Conservation (phyloP, 805 yeast species). For the Ogataea sp. region DNA sequence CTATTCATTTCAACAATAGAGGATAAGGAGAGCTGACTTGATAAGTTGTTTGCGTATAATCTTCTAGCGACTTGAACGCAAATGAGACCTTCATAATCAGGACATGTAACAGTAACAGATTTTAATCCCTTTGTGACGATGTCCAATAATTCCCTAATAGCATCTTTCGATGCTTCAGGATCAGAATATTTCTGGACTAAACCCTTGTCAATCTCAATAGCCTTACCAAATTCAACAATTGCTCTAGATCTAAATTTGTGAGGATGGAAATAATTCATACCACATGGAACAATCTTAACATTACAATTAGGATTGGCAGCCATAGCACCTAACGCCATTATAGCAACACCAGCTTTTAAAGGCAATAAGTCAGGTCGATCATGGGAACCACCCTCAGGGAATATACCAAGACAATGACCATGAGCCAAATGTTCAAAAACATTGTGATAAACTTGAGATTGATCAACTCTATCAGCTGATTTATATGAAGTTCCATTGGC, state of each 20-base stretch:
- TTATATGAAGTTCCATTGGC: constrained; percentile 50
- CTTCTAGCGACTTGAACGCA: constrained; percentile 90
- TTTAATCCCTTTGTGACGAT: constrained; percentile 64
- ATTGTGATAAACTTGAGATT: constrained; percentile 69
- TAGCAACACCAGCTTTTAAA: constrained; percentile 93
- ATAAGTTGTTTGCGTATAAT: constrained; percentile 69
- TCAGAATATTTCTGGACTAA: constrained; percentile 58
- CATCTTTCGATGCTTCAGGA: constrained; percentile 55
- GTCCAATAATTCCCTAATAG: constrained; percentile 65
- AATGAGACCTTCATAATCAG: constrained; percentile 83
- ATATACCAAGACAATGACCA: constrained; percentile 83
- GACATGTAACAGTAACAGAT: constrained; percentile 82
- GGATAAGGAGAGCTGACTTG: constrained; percentile 67
- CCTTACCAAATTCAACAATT: constrained; percentile 89
- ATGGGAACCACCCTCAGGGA: constrained; percentile 98
- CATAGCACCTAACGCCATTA: constrained; percentile 96
- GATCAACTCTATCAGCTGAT: constrained; percentile 79
- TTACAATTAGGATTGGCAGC: constrained; percentile 65
- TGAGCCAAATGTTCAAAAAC: constrained; percentile 79
- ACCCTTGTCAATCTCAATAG: constrained; percentile 56
- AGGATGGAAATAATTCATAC: constrained; percentile 95
- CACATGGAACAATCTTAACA: constrained; percentile 90
- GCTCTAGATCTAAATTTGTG: constrained; percentile 94
- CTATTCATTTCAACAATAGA: constrained; percentile 88
- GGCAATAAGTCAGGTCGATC: constrained; percentile 90